Evolutionary conservation across 371 early-diverging fungal genomes (phyloP).

Genomic region (Mortierella sp.): DNA sequence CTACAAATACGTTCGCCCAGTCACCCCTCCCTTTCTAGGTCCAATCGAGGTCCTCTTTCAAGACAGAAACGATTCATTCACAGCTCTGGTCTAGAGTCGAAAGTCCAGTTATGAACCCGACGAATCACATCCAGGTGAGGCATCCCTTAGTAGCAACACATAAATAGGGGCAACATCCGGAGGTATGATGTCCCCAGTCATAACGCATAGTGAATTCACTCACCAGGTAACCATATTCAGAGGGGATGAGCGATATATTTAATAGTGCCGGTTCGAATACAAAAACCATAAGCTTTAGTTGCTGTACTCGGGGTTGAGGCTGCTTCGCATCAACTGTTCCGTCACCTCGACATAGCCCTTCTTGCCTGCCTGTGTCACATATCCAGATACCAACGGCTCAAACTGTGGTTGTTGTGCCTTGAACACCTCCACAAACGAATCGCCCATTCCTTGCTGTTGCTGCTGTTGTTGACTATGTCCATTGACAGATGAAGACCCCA

Average conservation of each 20-base stretch:
- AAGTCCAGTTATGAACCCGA: background rate
- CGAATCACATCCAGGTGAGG: background rate
- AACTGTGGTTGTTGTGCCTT: slow-evolving; percentile 7
- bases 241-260: background rate
- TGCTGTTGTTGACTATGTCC: slow-evolving; percentile 16
- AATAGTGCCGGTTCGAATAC: background rate
- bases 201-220: background rate
- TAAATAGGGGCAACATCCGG: background rate
- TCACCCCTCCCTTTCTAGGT: background rate
- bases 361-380: slow-evolving; percentile 58
- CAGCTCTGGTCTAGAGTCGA: background rate
- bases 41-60: background rate
- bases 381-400: slow-evolving; percentile 49
- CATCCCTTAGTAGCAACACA: background rate
- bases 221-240: background rate
- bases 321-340: slow-evolving; percentile 43
- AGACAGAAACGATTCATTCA: background rate
- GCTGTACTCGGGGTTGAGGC: slow-evolving; percentile 42
- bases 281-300: background rate
- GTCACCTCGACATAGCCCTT: slow-evolving; percentile 57
- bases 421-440: slow-evolving; percentile 55
- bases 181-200: background rate
- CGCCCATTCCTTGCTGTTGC: slow-evolving; percentile 34
- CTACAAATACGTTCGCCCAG: background rate
- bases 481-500: background rate